Percentiles rank a stretch among this genome's conserved stretches.
Conservation (phyloP, 495 filamentous ascomycete genomes). For the Entonaema liquescens region DNA sequence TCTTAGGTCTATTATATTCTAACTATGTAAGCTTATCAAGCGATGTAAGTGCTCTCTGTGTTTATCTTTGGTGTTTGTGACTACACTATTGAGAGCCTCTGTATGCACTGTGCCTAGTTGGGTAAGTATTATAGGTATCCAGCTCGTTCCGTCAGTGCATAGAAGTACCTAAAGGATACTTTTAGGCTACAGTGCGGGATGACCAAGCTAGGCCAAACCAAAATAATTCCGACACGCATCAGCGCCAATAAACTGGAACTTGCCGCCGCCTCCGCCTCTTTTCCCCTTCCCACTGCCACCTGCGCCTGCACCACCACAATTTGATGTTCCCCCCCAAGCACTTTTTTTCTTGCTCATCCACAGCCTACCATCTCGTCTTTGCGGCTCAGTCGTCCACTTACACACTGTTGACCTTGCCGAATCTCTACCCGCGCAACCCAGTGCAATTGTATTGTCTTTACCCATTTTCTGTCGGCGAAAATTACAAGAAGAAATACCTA, state of each 20-base stretch:
- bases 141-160: not conserved
- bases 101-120: constrained; percentile 1
- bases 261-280: constrained; percentile 41
- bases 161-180: not conserved
- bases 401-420: constrained; percentile 39
- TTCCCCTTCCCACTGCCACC: constrained; percentile 46
- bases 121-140: constrained; percentile 24
- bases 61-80: not conserved
- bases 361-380: constrained; percentile 45
- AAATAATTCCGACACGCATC: constrained; percentile 42
- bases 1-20: not conserved
- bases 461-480: not conserved
- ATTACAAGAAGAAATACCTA: not conserved
- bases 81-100: not conserved
- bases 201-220: constrained; percentile 19
- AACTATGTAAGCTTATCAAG: not conserved
- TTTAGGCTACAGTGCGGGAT: not conserved
- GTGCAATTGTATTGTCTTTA: constrained; percentile 19
- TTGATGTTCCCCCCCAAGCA: constrained; percentile 42
- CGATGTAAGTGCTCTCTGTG: not conserved
- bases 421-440: constrained; percentile 23
- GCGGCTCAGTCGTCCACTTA: constrained; percentile 50
- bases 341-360: constrained; percentile 49
- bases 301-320: constrained; percentile 50
- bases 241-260: constrained; percentile 42